A percentile compares a stretch with the other conserved stretches of the same genome.
These are phyloP conservation scores for Arthroderma sp. DNA, from an alignment of 2,329 filamentous ascomycete genomes.

Conservation along the genomic window DNA sequence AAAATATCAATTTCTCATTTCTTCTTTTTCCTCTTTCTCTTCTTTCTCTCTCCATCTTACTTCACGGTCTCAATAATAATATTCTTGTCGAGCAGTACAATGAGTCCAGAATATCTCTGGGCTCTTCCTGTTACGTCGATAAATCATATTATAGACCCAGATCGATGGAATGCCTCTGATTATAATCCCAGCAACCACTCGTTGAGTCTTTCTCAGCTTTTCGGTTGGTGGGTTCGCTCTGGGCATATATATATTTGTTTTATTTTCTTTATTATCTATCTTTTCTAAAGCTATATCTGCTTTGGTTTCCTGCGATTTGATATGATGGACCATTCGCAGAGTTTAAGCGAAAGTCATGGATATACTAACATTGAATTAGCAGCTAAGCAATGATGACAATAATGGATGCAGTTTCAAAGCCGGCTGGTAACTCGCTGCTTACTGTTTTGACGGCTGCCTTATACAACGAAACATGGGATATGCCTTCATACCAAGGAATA, in stretches of 20 bases:
- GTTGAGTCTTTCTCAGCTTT: constrained; percentile 11
- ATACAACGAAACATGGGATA: too few relatives aligned
- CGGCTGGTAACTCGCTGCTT: too few relatives aligned
- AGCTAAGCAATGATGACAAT: too few relatives aligned
- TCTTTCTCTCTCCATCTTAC: constrained; percentile 15
- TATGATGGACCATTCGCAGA: too few relatives aligned
- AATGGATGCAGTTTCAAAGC: too few relatives aligned
- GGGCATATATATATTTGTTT: constrained; percentile 24
- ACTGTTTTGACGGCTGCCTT: too few relatives aligned
- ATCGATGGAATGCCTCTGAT: constrained; percentile 25
- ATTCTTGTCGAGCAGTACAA: constrained; percentile 26
- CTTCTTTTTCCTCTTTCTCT: constrained; percentile 13
- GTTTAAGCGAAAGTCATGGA: too few relatives aligned
- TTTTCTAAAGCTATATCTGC: background rate
- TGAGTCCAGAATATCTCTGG: constrained; percentile 3
- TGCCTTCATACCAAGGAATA: too few relatives aligned
- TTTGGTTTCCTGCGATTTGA: too few relatives aligned
- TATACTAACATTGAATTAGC: too few relatives aligned
- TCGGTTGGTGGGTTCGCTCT: constrained; percentile 31
- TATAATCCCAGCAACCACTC: constrained; percentile 29
- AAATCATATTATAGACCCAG: constrained; percentile 33
- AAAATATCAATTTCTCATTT: constrained; percentile 12
- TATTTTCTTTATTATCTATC: background rate
- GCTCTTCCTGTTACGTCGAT: constrained; percentile 22
- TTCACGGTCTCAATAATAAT: constrained; percentile 32